These are phyloP conservation scores for Lactarius vividus DNA, from an alignment of 768 basidiomycete species.

Conservation along the genomic window DNA sequence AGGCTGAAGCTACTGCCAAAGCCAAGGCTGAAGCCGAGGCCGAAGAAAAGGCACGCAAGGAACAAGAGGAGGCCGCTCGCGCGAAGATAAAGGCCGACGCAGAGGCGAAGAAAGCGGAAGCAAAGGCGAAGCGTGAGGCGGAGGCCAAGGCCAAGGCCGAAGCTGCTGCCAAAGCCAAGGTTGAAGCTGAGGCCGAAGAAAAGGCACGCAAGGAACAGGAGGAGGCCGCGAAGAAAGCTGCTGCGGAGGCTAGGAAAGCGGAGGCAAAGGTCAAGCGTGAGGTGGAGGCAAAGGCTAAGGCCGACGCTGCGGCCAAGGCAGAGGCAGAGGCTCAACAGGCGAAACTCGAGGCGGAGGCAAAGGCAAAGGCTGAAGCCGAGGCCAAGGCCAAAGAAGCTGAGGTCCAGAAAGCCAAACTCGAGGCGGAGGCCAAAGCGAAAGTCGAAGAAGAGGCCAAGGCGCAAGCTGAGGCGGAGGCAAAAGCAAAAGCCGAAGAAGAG, in stretches of 20 bases:
- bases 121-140: too few relatives aligned
- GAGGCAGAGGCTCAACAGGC: not conserved
- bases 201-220: not conserved
- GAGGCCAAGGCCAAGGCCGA: not conserved
- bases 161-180: not conserved
- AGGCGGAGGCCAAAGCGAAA: not conserved
- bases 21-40: not conserved
- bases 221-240: not conserved
- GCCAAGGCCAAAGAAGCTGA: not conserved
- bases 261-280: not conserved
- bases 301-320: not conserved
- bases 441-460: constrained; percentile 6
- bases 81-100: not conserved
- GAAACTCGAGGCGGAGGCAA: not conserved
- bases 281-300: constrained; percentile 3
- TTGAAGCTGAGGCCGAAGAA: not conserved
- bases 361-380: not conserved
- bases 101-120: too few relatives aligned
- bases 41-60: not conserved
- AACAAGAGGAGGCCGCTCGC: not conserved
- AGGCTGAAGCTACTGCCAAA: not conserved
- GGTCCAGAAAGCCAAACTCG: not conserved
- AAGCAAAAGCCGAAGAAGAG: not conserved
- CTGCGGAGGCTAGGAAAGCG: not conserved
- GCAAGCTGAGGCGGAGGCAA: not conserved